phyloP scores from a whole-genome alignment of 2,329 filamentous ascomycete species.

The Leptographium procerum region DNA sequence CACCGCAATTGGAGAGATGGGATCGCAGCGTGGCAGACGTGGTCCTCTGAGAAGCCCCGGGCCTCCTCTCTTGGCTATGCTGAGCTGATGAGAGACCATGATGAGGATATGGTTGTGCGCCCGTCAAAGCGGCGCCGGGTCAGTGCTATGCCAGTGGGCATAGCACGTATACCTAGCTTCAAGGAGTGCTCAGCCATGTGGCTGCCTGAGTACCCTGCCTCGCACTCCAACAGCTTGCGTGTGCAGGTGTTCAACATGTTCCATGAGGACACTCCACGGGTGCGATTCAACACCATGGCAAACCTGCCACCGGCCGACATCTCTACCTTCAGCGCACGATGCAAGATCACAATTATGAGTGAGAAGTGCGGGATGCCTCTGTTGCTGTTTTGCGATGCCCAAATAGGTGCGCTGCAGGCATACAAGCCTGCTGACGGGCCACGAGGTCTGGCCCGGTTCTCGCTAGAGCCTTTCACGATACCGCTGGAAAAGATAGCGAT shows the following conservation, averaged over 20 bases:
- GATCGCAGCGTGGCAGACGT: slow-evolving; percentile 32
- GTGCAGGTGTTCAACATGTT: slow-evolving; percentile 42
- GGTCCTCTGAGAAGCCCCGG: background rate
- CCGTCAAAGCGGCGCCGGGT: slow-evolving; percentile 40
- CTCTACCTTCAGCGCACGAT: slow-evolving; percentile 26
- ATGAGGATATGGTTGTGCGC: slow-evolving; percentile 26
- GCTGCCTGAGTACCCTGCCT: slow-evolving; percentile 13
- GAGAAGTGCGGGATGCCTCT: slow-evolving; percentile 24
- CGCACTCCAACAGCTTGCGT: slow-evolving; percentile 26
- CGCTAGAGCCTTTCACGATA: slow-evolving; percentile 39
- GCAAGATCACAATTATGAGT: slow-evolving; percentile 30
- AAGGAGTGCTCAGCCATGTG: background rate
- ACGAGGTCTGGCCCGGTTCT: slow-evolving; percentile 35
- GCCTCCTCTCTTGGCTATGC: background rate
- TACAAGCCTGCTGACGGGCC: slow-evolving; percentile 35
- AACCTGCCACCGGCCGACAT: slow-evolving; percentile 23
- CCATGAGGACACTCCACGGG: slow-evolving; percentile 33
- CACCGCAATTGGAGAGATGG: slow-evolving; percentile 42
- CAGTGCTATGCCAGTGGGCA: slow-evolving; percentile 11
- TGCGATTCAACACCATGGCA: slow-evolving; percentile 24
- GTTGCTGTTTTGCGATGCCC: slow-evolving; percentile 41
- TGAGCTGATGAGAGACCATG: slow-evolving; percentile 1
- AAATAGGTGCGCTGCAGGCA: slow-evolving; percentile 40
- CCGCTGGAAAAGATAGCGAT: slow-evolving; percentile 40
- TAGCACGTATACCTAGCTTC: background rate